These are phyloP conservation scores for Quercus tomentella DNA, from an alignment of 331 rosid genomes.

Conservation along the genomic window DNA sequence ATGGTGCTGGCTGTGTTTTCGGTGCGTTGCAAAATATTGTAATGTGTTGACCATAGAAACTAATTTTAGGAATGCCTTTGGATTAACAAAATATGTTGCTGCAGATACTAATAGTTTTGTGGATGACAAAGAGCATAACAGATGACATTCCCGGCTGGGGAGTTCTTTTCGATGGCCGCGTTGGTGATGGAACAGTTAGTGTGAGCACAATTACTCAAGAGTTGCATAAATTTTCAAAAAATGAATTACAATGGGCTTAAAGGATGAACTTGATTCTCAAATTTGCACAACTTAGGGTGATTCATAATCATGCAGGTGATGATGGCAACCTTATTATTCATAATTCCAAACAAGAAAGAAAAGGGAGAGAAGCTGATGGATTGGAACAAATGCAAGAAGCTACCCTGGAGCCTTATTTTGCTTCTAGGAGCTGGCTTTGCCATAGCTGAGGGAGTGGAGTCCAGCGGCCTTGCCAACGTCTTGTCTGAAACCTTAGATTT, in stretches of 20 bases:
- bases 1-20: constrained; percentile 63
- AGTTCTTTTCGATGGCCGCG: constrained; percentile 62
- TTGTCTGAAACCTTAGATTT: constrained; percentile 51
- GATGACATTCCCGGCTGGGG: constrained; percentile 97
- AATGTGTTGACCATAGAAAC: neutral
- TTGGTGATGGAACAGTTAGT: constrained; percentile 86
- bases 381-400: constrained; percentile 87
- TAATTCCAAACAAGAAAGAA: constrained; percentile 79
- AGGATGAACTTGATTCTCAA: neutral
- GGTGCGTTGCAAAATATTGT: constrained; percentile 33
- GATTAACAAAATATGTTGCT: neutral
- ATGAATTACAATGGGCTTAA: neutral
- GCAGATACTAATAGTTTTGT: constrained; percentile 62
- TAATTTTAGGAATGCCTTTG: neutral
- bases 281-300: no score
- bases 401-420: constrained; percentile 85
- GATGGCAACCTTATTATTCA: constrained; percentile 73
- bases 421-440: constrained; percentile 92
- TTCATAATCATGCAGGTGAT: constrained; percentile 41
- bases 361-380: constrained; percentile 80
- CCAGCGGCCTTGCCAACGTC: constrained; percentile 68
- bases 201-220: constrained; percentile 33
- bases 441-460: constrained; percentile 77
- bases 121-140: constrained; percentile 93
- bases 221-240: neutral